Percentiles rank a stretch among this genome's conserved stretches.
These are phyloP conservation scores for Gaeumannomyces tritici DNA, from an alignment of 2,329 filamentous ascomycete species.

Conservation along the genomic window DNA sequence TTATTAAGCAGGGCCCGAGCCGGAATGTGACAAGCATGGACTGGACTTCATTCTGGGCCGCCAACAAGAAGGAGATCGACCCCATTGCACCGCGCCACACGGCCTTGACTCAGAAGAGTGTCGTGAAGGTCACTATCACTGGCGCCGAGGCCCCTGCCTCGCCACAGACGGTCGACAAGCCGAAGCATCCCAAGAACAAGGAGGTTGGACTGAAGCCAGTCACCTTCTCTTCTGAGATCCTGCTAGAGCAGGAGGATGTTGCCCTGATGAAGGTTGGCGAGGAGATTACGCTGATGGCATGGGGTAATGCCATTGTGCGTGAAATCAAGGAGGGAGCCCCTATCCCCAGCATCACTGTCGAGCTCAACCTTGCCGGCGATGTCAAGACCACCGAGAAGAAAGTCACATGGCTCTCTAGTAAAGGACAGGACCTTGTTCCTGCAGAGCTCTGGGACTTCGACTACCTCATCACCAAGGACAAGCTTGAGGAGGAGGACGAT, in stretches of 20 bases:
- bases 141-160: slow-evolving; percentile 57
- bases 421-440: slow-evolving; percentile 66
- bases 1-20: slow-evolving; percentile 73
- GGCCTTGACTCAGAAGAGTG: slow-evolving; percentile 59
- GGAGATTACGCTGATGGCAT: slow-evolving; percentile 93
- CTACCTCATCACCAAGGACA: slow-evolving; percentile 91
- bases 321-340: slow-evolving; percentile 48
- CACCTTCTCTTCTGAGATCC: slow-evolving; percentile 61
- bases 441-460: slow-evolving; percentile 92
- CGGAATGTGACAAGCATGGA: slow-evolving; percentile 79
- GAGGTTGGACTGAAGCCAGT: slow-evolving; percentile 81
- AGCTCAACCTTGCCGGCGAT: slow-evolving; percentile 86
- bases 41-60: slow-evolving; percentile 65
- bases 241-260: slow-evolving; percentile 82
- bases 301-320: slow-evolving; percentile 81
- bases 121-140: slow-evolving; percentile 60
- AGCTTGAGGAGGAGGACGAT: slow-evolving; percentile 78
- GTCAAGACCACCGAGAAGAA: slow-evolving; percentile 96
- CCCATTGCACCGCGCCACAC: slow-evolving; percentile 66
- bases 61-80: slow-evolving; percentile 78
- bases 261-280: slow-evolving; percentile 73
- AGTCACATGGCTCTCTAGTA: slow-evolving; percentile 80
- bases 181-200: slow-evolving; percentile 83
- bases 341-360: slow-evolving; percentile 64
- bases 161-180: slow-evolving; percentile 62